A percentile compares a stretch with the other conserved stretches of the same genome.
Evolutionary conservation across 305 asterid species (phyloP).

Genomic region (Rubia balearica): DNA sequence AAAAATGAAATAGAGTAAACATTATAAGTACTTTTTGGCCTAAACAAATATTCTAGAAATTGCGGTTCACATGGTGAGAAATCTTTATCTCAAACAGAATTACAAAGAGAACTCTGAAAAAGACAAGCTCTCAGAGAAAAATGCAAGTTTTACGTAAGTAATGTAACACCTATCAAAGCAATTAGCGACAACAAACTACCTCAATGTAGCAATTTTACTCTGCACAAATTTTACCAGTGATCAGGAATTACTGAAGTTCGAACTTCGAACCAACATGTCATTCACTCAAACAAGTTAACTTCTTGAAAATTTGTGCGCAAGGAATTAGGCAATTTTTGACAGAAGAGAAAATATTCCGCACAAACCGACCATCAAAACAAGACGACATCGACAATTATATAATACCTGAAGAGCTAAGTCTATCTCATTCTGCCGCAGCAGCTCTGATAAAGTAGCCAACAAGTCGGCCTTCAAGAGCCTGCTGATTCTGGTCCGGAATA

Average conservation of each 20-base stretch:
- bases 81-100: not conserved
- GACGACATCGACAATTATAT: not conserved
- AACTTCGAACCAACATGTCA: not conserved
- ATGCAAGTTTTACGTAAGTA: not conserved
- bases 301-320: not conserved
- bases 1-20: not conserved
- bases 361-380: not conserved
- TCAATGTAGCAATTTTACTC: not conserved
- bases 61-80: not conserved
- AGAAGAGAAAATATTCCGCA: not conserved
- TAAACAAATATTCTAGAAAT: not conserved
- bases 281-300: not conserved
- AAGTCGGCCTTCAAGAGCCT: slow-evolving; percentile 71
- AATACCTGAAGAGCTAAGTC: slow-evolving; percentile 53
- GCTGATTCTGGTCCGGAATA: slow-evolving; percentile 36
- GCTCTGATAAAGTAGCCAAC: slow-evolving; percentile 49
- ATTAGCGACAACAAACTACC: not conserved
- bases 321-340: not conserved
- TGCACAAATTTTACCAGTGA: not conserved
- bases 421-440: slow-evolving; percentile 64
- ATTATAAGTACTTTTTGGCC: not conserved
- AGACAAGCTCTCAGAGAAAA: not conserved
- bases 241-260: not conserved
- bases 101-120: not conserved
- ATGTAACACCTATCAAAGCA: not conserved